These are phyloP conservation scores for Phyllosticta paracitricarpa DNA, from an alignment of 2,329 filamentous ascomycete genomes.

Conservation along the genomic window DNA sequence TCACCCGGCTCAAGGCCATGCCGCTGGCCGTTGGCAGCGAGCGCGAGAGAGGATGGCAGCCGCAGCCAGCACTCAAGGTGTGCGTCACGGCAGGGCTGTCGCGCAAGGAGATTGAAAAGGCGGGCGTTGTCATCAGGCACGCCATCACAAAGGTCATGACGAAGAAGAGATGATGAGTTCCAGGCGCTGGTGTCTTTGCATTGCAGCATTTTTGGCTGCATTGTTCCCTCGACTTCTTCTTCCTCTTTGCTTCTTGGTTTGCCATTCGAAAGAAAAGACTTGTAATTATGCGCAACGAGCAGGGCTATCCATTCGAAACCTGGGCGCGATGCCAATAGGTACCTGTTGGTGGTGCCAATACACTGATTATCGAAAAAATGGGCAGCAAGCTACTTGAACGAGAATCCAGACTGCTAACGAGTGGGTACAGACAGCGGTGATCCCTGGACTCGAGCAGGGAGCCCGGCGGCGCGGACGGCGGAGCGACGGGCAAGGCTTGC, in stretches of 20 bases:
- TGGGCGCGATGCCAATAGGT: not conserved
- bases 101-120: slow-evolving; percentile 93
- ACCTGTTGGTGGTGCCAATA: not conserved
- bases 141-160: slow-evolving; percentile 88
- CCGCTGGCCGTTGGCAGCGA: slow-evolving; percentile 51
- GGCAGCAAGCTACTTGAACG: not conserved
- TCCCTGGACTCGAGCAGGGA: not conserved
- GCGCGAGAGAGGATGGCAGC: slow-evolving; percentile 57
- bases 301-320: not conserved
- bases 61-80: slow-evolving; percentile 78
- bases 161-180: slow-evolving; percentile 11
- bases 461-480: not conserved
- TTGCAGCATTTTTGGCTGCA: not conserved
- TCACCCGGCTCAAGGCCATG: slow-evolving; percentile 75
- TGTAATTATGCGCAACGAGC: not conserved
- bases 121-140: slow-evolving; percentile 76
- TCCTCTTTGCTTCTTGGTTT: not conserved
- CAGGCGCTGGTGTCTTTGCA: not conserved
- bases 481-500: not conserved
- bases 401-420: not conserved
- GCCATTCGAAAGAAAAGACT: not conserved
- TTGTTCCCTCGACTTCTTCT: not conserved
- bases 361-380: not conserved
- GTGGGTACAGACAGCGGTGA: not conserved
- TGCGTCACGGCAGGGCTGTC: slow-evolving; percentile 80